Conservation (phyloP, 345 rosid genomes). For the Sisymbrium irio region DNA sequence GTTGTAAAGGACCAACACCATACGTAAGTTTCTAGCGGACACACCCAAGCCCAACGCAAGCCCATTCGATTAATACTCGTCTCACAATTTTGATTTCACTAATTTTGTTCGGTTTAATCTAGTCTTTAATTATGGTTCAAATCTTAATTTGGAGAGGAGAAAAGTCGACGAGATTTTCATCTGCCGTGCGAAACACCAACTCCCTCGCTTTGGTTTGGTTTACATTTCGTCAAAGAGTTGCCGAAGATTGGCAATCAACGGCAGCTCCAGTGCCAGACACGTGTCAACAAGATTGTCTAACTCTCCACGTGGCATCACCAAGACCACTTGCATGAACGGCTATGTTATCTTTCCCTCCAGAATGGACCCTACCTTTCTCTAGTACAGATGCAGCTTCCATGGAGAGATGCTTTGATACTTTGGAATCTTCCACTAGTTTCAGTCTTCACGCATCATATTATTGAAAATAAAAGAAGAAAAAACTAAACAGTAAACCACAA, state of each 20-base stretch:
- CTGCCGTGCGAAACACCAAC: constrained; percentile 29
- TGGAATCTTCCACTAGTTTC: constrained; percentile 63
- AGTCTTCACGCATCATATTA: constrained; percentile 29
- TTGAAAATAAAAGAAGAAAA: neutral
- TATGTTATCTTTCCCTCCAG: constrained; percentile 31
- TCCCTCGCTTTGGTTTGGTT: neutral
- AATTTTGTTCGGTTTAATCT: neutral
- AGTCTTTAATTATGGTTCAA: neutral
- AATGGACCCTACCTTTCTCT: constrained; percentile 43
- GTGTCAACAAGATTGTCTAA: constrained; percentile 19
- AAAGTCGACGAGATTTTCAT: constrained; percentile 23
- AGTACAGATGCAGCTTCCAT: constrained; percentile 38
- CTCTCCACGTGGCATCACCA: constrained; percentile 32
- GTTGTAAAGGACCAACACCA: too few relatives aligned
- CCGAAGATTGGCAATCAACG: neutral
- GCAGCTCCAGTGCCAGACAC: constrained; percentile 15
- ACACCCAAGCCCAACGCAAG: neutral
- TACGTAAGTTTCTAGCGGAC: neutral
- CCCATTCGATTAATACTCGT: neutral
- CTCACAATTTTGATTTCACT: neutral
- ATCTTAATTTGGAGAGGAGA: neutral
- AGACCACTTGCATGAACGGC: constrained; percentile 14
- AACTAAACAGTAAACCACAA: neutral
- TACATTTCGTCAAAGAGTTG: constrained; percentile 4
- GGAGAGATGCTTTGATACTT: constrained; percentile 61